Base-by-base conservation (phyloP, 2,329 filamentous ascomycete genomes). In the Paracoccidioides brasiliensis region DNA sequence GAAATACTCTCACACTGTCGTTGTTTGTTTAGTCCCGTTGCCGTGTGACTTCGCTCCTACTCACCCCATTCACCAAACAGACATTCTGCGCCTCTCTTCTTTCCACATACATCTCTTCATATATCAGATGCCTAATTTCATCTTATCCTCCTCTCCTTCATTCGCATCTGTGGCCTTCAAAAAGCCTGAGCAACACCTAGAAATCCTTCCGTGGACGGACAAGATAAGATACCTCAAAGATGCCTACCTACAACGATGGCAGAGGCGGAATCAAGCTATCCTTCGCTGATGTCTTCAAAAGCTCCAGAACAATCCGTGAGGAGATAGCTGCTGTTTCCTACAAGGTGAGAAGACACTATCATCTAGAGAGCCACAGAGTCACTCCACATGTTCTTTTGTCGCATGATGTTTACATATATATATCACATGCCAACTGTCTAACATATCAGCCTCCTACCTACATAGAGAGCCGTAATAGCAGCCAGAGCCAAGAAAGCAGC, bases 231-330 rank as follows among this genome's bases (percentile, higher is more conserved):
- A 48, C 22, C 22, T 22, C 7, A 35, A 55, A 50, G 8, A 59
- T 59, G 57, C 53, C 53, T 54, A 15, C 48, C 8, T 44, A 54
- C 28, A 45, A 30, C 15, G 42, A 54, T 35, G 40, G 51, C 44
- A 40, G 30, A 41, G 42, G 51, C n/a, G 42, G 35, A 22, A 35
- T 59, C 28, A 62, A 55, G 42, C 12, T 63, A 30, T 60, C 60
- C 10, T 57, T 63, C 40, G 55, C 56, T 38, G 61, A 63, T 57
- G 51, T 63, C 53, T 61, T 63, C 56, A 63, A 63, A 52, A 63
- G 60, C 57, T 42, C 57, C 53, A 60, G 55, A 53, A 58, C 56
- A 5, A 53, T 63, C 44, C 57, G 56, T 22, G 58, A 60, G 28
- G 59, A 61, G 55, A 55, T 53, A 50, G 59, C 52, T 41, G 50